Percentiles rank a stretch among this genome's conserved stretches.
These are phyloP conservation scores for Haplographium delicatum DNA, from an alignment of 495 filamentous ascomycete species.

Conservation along the genomic window DNA sequence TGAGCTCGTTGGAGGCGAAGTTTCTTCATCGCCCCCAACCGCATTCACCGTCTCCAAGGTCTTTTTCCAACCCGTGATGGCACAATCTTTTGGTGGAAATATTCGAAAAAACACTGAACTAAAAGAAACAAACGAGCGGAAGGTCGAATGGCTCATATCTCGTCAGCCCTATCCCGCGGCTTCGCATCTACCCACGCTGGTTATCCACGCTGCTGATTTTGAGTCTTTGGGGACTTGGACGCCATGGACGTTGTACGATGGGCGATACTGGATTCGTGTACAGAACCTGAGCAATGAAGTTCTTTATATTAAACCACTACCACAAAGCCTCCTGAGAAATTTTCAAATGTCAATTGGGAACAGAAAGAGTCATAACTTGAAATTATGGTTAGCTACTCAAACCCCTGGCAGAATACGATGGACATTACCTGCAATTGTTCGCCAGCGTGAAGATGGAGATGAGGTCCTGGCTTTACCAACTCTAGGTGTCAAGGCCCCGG, in stretches of 20 bases:
- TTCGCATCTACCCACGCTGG: too few species aligned
- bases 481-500: slow-evolving; percentile 25
- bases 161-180: slow-evolving; percentile 50
- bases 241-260: slow-evolving; percentile 65
- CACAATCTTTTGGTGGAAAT: too few species aligned
- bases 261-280: slow-evolving; percentile 75
- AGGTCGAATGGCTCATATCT: slow-evolving; percentile 41
- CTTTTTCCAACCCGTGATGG: slow-evolving; percentile 5
- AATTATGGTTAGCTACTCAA: slow-evolving; percentile 7
- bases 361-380: neutral
- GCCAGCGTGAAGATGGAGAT: slow-evolving; percentile 9
- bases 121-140: neutral
- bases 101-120: too few species aligned
- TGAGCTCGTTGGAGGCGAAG: neutral
- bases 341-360: neutral
- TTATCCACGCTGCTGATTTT: too few species aligned
- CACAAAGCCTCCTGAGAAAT: neutral
- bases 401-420: slow-evolving; percentile 48
- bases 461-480: slow-evolving; percentile 47
- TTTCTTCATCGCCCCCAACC: neutral
- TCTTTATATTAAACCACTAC: slow-evolving; percentile 46
- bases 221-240: too few species aligned
- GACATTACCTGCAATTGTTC: slow-evolving; percentile 38
- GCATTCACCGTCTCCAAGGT: slow-evolving; percentile 18
- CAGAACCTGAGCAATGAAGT: slow-evolving; percentile 31